These are phyloP conservation scores for Phytophthora idaei DNA, from an alignment of 352 stramenopile species.

Conservation along the genomic window DNA sequence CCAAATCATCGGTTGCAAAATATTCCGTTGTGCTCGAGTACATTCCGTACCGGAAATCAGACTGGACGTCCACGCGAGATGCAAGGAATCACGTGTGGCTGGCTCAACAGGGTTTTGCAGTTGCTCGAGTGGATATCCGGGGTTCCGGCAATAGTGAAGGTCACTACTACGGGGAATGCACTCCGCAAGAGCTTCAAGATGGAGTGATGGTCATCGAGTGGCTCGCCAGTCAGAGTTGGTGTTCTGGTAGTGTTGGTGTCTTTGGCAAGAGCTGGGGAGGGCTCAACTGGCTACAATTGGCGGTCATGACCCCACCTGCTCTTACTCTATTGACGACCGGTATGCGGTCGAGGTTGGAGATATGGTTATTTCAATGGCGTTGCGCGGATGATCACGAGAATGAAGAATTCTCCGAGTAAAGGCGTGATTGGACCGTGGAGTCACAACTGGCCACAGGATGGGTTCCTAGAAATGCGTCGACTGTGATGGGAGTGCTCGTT, in stretches of 20 bases:
- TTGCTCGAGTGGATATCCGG: constrained; percentile 55
- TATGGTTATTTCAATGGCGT: constrained; percentile 62
- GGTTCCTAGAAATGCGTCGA: constrained; percentile 54
- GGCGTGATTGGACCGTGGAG: constrained; percentile 55
- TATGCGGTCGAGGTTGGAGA: constrained; percentile 61
- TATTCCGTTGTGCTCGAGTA: constrained; percentile 61
- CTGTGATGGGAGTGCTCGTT: constrained; percentile 55
- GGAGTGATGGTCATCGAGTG: constrained; percentile 53
- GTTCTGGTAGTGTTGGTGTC: constrained; percentile 44
- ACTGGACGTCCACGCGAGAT: constrained; percentile 54
- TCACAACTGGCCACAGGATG: constrained; percentile 59
- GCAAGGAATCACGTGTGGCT: constrained; percentile 53
- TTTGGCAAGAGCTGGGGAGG: constrained; percentile 65
- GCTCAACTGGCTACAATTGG: constrained; percentile 57
- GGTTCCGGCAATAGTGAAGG: constrained; percentile 55
- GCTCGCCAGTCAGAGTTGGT: constrained; percentile 49
- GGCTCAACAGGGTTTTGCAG: constrained; percentile 48
- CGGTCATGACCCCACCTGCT: constrained; percentile 40
- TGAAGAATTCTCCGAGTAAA: constrained; percentile 45
- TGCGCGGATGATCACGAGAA: constrained; percentile 43
- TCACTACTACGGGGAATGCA: constrained; percentile 52
- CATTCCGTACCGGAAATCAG: constrained; percentile 55
- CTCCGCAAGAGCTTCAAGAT: constrained; percentile 47
- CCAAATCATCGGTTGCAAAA: constrained; percentile 13
- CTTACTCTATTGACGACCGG: constrained; percentile 65